Base-by-base conservation (phyloP, 257 asterid species). In the Cordia subcordata region DNA sequence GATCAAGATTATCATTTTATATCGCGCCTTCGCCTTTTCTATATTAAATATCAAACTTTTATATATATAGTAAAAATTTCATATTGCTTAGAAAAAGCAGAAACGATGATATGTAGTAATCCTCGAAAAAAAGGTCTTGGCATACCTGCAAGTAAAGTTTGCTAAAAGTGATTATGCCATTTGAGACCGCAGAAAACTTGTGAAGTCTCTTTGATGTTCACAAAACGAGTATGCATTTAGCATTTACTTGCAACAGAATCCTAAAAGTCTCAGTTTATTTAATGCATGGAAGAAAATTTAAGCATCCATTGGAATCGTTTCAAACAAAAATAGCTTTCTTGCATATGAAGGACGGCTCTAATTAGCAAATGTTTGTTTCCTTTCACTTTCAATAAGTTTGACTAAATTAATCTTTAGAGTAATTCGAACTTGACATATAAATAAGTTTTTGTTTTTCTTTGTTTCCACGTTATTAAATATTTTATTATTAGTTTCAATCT, bases 341-440 rank as follows among this genome's bases (percentile, higher is more conserved):
- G 40, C 18, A 57, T 37, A 20, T 32, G 13, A 50, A 37, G 69
- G 65, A 60, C 69, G 69, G 69, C 74, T 63, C 13, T 32, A 13
- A 49, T 22, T 18, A 51, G 8, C 20, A 21, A 55, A 23, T 55
- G 38, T 12, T 49, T n/a, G 53, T 49, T 38, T 55, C 49, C 33
- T 35, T 55, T 61, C 52, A 8, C 42, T 38, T 16, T 49, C 16
- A 35, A 40, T 61, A 21, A 13, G 23, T 49, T 55, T 42, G 62
- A 66, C 55, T n/a, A n/a, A n/a, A n/a, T n/a, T n/a, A n/a, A n/a
- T n/a, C n/a, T n/a, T n/a, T n/a, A n/a, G n/a, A n/a, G n/a, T n/a
- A n/a, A n/a, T n/a, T n/a, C n/a, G n/a, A n/a, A n/a, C n/a, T n/a
- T n/a, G n/a, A n/a, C n/a, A n/a, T n/a, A n/a, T n/a, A n/a, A n/a